These are phyloP conservation scores for Fusarium xylarioides DNA, from an alignment of 2,329 filamentous ascomycete genomes.

Conservation along the genomic window DNA sequence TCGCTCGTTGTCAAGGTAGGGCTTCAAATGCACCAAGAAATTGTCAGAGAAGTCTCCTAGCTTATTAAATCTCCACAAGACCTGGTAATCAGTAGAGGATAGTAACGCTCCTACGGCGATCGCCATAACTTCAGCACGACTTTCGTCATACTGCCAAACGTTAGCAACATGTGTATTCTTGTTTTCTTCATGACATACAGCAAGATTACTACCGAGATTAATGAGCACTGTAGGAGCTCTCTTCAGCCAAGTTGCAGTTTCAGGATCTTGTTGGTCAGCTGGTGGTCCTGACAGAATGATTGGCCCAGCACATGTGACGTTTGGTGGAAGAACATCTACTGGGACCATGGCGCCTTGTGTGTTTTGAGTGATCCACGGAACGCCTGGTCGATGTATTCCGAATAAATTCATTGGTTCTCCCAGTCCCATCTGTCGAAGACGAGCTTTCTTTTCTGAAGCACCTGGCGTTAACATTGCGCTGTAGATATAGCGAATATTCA, in stretches of 20 bases:
- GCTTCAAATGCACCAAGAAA: slow-evolving; percentile 11
- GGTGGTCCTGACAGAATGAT: slow-evolving; percentile 53
- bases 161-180: not conserved
- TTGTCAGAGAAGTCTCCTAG: slow-evolving; percentile 1
- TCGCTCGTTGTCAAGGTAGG: slow-evolving; percentile 20
- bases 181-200: not conserved
- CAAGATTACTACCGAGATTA: slow-evolving; percentile 54
- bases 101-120: not conserved
- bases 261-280: slow-evolving; percentile 52
- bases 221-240: slow-evolving; percentile 56
- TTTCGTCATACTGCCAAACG: not conserved
- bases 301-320: slow-evolving; percentile 50
- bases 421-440: slow-evolving; percentile 33
- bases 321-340: slow-evolving; percentile 25
- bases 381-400: slow-evolving; percentile 40
- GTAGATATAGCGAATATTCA: slow-evolving; percentile 46
- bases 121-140: not conserved
- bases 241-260: slow-evolving; percentile 54
- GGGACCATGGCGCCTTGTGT: slow-evolving; percentile 33
- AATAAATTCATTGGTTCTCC: slow-evolving; percentile 36
- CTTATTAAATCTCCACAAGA: slow-evolving; percentile 46
- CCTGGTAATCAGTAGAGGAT: slow-evolving; percentile 32
- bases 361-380: slow-evolving; percentile 44
- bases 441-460: slow-evolving; percentile 33
- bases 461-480: slow-evolving; percentile 41